Evolutionary conservation across 2,329 filamentous ascomycete genomes (phyloP), one percentile per base, ranked within the genome.

Genomic region (Trichoderma lentiforme): DNA sequence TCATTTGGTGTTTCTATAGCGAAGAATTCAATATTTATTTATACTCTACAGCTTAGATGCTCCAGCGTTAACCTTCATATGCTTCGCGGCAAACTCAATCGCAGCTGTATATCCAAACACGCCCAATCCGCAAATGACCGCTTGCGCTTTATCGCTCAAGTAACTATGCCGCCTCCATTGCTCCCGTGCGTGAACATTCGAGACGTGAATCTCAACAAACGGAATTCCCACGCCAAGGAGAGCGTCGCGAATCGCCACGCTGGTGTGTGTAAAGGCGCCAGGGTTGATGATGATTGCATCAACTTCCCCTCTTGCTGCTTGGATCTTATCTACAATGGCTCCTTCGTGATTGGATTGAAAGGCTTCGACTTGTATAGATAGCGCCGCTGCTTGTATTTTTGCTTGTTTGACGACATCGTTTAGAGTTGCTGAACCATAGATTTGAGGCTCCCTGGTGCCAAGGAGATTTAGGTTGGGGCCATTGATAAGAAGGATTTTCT

Each of bases 341-440:
- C 67, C 67, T 53, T 70, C 67, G 3, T 70, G 67, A 24, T 70
- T 70, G 36, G 67, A 70, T 26, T 70, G 67, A 14, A 70, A 70
- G 18, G 39, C 15, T 28, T 70, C 67, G 6, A 70, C 53, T 21
- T 62, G 56, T 24, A 70, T 51, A 28, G 67, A 70, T 30, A 70
- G 67, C 28, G 39, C 28, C 4, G 15, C 36, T 62, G 57, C 67
- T 51, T 70, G 67, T 11, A n/a, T 26, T 62, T 70, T 51, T 30
- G 57, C 67, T 70, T 70, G 28, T 15, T 36, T 62, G 28, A 70
- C 43, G 67, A 70, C 57, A 24, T 62, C 67, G 8, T 70, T 70
- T 15, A 70, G 57, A 21, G 67, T 70, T 62, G 67, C 34, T 53
- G 67, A 70, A 9, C 67, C 67, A 21, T 70, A 70, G 8, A 70